Evolutionary conservation across 139 green algal species (phyloP).

Genomic region (Ettlia oleoabundans): DNA sequence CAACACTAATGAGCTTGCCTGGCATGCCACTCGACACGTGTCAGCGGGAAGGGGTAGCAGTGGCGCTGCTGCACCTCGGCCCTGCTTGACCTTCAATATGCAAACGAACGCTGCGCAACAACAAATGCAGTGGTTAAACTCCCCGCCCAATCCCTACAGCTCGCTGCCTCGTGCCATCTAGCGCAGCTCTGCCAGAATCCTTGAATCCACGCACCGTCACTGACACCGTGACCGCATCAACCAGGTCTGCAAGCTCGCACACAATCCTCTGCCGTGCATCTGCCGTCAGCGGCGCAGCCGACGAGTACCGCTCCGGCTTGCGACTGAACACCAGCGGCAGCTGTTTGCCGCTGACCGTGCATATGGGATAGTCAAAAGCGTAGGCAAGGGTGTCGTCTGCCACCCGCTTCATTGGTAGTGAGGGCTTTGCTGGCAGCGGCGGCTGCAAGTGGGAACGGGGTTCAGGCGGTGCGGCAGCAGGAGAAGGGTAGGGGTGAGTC

Average conservation of each 20-base stretch:
- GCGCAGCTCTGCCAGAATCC: neutral
- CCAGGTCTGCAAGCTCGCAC: slow-evolving; percentile 63
- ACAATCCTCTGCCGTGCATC: slow-evolving; percentile 89
- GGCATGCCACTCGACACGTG: too few relatives aligned
- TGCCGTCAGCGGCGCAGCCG: slow-evolving; percentile 74
- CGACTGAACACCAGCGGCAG: slow-evolving; percentile 62
- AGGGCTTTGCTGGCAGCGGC: neutral
- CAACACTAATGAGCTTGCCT: too few relatives aligned
- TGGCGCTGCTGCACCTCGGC: too few relatives aligned
- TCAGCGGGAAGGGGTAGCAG: too few relatives aligned
- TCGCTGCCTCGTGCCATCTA: neutral
- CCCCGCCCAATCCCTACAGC: too few relatives aligned
- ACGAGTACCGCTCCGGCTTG: slow-evolving; percentile 80
- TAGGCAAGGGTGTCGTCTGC: slow-evolving; percentile 80
- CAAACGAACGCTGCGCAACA: too few relatives aligned
- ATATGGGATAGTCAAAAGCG: slow-evolving; percentile 75
- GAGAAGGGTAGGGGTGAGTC: too few relatives aligned
- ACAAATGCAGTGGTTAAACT: too few relatives aligned
- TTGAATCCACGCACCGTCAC: slow-evolving; percentile 38
- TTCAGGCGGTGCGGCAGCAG: too few relatives aligned
- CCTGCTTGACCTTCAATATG: neutral
- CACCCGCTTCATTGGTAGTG: slow-evolving; percentile 36
- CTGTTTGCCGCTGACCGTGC: slow-evolving; percentile 48
- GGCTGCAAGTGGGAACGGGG: neutral
- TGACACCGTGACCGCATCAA: slow-evolving; percentile 47